A percentile compares a stretch with the other conserved stretches of the same genome.
Evolutionary conservation across 208 protist species (phyloP).

Genomic region (Angomonas ambiguus): DNA sequence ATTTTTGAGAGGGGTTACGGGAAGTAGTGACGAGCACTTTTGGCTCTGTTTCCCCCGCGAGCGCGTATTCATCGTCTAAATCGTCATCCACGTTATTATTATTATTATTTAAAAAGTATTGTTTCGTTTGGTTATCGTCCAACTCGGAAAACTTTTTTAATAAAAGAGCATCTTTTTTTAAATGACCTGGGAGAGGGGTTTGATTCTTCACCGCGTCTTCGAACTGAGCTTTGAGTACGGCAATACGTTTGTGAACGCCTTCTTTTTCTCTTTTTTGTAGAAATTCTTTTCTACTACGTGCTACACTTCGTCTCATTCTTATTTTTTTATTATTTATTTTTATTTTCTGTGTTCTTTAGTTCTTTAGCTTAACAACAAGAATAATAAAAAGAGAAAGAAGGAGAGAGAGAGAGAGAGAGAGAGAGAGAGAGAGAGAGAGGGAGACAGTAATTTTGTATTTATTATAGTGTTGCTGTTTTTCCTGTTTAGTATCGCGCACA

Average conservation of each 20-base stretch:
- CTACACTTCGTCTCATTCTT: slow-evolving; percentile 80
- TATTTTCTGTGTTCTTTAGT: background rate
- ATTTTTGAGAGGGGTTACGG: slow-evolving; percentile 92
- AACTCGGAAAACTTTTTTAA: slow-evolving; percentile 89
- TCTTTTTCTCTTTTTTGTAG: slow-evolving; percentile 81
- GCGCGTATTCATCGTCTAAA: slow-evolving; percentile 97
- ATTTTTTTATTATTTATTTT: background rate
- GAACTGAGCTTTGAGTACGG: slow-evolving; percentile 76
- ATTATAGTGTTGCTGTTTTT: background rate
- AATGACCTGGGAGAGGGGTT: slow-evolving; percentile 78
- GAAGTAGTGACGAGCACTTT: slow-evolving; percentile 99
- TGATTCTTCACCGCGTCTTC: slow-evolving; percentile 67
- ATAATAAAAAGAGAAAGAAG: slow-evolving; percentile 14
- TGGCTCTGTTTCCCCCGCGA: slow-evolving; percentile 95
- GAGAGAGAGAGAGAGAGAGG: slow-evolving; percentile 7
- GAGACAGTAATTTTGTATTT: background rate
- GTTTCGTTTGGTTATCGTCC: slow-evolving; percentile 76
- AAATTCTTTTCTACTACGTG: slow-evolving; percentile 85
- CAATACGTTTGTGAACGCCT: slow-evolving; percentile 73
- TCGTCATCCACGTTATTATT: slow-evolving; percentile 39
- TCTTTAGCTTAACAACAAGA: background rate
- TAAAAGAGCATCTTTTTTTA: slow-evolving; percentile 76
- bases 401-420: slow-evolving; percentile 3
- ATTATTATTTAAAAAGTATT: background rate
- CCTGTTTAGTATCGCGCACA: too few species aligned